Evolutionary conservation across 1,284 basidiomycete species (phyloP).

Genomic region (Caloboletus inedulis): DNA sequence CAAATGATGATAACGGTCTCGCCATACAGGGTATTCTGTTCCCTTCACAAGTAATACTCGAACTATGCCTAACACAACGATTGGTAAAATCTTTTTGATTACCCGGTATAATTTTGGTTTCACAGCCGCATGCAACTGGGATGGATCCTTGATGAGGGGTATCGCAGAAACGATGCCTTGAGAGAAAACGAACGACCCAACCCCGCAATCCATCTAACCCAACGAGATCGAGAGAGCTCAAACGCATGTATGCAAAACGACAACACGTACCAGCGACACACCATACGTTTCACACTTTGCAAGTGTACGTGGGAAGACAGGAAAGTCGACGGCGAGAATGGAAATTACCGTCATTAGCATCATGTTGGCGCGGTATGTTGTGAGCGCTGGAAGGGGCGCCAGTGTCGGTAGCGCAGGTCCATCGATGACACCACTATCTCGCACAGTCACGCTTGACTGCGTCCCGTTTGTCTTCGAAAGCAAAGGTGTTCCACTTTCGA

Average conservation of each 20-base stretch:
- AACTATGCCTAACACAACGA: slow-evolving; percentile 73
- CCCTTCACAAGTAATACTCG: slow-evolving; percentile 89
- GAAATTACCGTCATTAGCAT: slow-evolving; percentile 89
- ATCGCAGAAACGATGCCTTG: slow-evolving; percentile 87
- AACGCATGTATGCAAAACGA: neutral
- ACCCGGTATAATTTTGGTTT: slow-evolving; percentile 50
- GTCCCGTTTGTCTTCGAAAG: slow-evolving; percentile 41
- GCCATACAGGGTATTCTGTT: slow-evolving; percentile 85
- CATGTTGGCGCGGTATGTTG: slow-evolving; percentile 93
- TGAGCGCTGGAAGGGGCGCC: slow-evolving; percentile 64
- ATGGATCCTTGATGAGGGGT: slow-evolving; percentile 63
- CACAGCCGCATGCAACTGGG: slow-evolving; percentile 48
- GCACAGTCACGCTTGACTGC: slow-evolving; percentile 16
- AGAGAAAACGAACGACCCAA: slow-evolving; percentile 95
- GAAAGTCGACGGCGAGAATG: slow-evolving; percentile 96
- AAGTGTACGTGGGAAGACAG: slow-evolving; percentile 81
- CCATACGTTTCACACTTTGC: slow-evolving; percentile 96
- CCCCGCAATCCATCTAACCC: slow-evolving; percentile 92
- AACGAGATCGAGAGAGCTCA: slow-evolving; percentile 4
- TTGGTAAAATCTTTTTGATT: slow-evolving; percentile 59
- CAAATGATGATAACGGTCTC: neutral
- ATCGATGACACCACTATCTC: slow-evolving; percentile 10
- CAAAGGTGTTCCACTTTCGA: slow-evolving; percentile 47
- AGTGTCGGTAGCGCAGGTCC: slow-evolving; percentile 25
- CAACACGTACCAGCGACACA: slow-evolving; percentile 73